These are phyloP conservation scores for Raphanus sativus DNA, from an alignment of 345 rosid genomes.

Conservation along the genomic window DNA sequence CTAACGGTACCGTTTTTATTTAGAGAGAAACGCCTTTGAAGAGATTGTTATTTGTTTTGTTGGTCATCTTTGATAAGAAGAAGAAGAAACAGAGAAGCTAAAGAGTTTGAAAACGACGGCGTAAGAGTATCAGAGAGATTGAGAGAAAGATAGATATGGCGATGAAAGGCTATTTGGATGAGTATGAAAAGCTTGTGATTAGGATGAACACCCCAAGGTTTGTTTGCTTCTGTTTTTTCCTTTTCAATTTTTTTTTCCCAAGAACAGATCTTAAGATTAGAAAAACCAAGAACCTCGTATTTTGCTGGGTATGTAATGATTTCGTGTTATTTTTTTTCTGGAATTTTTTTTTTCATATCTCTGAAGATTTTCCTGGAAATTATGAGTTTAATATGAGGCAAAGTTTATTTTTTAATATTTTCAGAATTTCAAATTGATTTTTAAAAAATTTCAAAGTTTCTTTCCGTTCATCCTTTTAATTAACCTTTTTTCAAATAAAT, in stretches of 20 bases:
- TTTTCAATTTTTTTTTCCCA: neutral
- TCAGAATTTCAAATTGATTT: too few species aligned
- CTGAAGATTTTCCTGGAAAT: neutral
- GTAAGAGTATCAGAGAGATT: slow-evolving; percentile 8
- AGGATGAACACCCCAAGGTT: slow-evolving; percentile 96
- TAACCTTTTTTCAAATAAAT: neutral
- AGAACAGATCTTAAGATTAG: neutral
- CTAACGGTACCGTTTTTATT: slow-evolving; percentile 19
- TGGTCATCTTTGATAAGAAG: slow-evolving; percentile 1
- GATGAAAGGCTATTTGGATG: slow-evolving; percentile 70
- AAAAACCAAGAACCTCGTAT: slow-evolving; percentile 5
- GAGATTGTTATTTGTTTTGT: slow-evolving; percentile 5
- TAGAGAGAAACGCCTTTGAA: slow-evolving; percentile 22
- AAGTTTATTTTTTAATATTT: too few species aligned
- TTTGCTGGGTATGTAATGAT: neutral
- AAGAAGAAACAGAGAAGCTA: neutral
- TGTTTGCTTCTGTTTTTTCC: neutral
- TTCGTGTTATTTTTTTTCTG: neutral
- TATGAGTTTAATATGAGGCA: neutral
- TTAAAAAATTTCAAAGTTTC: neutral
- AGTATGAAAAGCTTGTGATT: slow-evolving; percentile 87
- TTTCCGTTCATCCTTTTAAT: neutral
- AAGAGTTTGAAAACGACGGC: slow-evolving; percentile 16
- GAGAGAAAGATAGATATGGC: slow-evolving; percentile 45
- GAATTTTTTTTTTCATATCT: neutral